phyloP scores from a whole-genome alignment of 2,329 filamentous ascomycete genomes.

The Aspergillus intermedius region DNA sequence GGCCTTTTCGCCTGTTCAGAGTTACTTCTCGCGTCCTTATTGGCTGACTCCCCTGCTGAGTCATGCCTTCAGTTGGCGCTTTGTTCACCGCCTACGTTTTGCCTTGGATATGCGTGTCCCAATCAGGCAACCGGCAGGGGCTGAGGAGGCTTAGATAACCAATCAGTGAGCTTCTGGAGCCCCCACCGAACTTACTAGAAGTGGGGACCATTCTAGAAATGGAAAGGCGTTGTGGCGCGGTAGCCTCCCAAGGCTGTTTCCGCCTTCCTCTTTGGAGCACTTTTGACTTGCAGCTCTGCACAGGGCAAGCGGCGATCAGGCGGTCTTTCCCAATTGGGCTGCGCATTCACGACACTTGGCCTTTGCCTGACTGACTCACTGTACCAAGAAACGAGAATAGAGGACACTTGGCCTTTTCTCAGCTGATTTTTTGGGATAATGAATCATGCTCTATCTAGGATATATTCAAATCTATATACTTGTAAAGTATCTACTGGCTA shows the following conservation, averaged over 20 bases:
- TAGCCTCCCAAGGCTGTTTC: too few relatives aligned
- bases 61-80: constrained; percentile 28
- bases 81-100: constrained; percentile 19
- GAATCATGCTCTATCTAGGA: constrained; percentile 1
- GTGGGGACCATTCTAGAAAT: too few relatives aligned
- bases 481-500: constrained; percentile 3
- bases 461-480: constrained; percentile 1
- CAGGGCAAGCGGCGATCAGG: background rate
- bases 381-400: too few relatives aligned
- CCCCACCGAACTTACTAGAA: constrained; percentile 30
- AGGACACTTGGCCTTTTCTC: too few relatives aligned
- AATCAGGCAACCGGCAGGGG: too few relatives aligned
- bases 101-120: background rate
- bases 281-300: too few relatives aligned
- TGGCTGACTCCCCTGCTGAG: constrained; percentile 25
- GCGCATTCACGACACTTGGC: background rate
- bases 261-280: too few relatives aligned
- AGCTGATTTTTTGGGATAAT: background rate
- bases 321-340: constrained; percentile 3
- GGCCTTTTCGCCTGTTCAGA: constrained; percentile 37
- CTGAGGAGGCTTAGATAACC: background rate
- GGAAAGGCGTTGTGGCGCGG: too few relatives aligned
- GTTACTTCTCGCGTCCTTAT: constrained; percentile 34
- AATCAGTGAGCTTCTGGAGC: background rate
- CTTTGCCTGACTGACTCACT: background rate